phyloP scores from a whole-genome alignment of 2,329 filamentous ascomycete species.

The Aspergillus sp. region DNA sequence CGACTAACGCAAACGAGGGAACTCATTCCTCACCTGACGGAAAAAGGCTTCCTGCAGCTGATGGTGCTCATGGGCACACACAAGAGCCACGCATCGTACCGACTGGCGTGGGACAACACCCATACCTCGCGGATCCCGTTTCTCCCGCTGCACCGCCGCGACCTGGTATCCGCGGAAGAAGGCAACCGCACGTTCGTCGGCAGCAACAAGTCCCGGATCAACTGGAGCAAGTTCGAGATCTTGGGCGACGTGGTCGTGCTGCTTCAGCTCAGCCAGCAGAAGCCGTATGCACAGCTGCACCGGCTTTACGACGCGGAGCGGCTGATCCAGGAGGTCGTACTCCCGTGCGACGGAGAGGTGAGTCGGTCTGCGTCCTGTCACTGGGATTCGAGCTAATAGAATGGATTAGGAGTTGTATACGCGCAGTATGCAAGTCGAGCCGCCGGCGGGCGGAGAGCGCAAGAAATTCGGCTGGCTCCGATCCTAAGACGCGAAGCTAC shows the following conservation, averaged over 20 bases:
- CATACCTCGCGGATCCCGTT: slow-evolving; percentile 85
- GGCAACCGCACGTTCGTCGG: slow-evolving; percentile 85
- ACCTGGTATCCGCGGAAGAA: slow-evolving; percentile 85
- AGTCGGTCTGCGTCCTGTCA: slow-evolving; percentile 23
- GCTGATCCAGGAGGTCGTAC: slow-evolving; percentile 70
- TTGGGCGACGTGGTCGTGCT: slow-evolving; percentile 84
- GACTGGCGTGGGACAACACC: slow-evolving; percentile 95
- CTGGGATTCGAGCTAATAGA: slow-evolving; percentile 6
- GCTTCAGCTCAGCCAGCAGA: slow-evolving; percentile 83
- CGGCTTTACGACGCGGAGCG: slow-evolving; percentile 62
- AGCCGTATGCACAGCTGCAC: slow-evolving; percentile 63
- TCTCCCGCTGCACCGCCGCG: slow-evolving; percentile 77
- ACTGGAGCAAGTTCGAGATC: slow-evolving; percentile 98
- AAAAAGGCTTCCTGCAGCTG: slow-evolving; percentile 78
- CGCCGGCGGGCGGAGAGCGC: slow-evolving; percentile 31
- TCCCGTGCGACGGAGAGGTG: slow-evolving; percentile 82
- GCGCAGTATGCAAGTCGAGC: slow-evolving; percentile 48
- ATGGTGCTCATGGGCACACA: slow-evolving; percentile 88
- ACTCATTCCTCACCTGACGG: slow-evolving; percentile 59
- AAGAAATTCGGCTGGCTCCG: slow-evolving; percentile 38
- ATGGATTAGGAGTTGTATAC: slow-evolving; percentile 46
- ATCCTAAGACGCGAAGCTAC: slow-evolving; percentile 10
- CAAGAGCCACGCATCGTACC: slow-evolving; percentile 88
- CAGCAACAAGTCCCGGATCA: slow-evolving; percentile 63
- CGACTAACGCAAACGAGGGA: slow-evolving; percentile 71